These are phyloP conservation scores for Pythium phragmitis DNA, from an alignment of 352 stramenopile genomes.

Conservation along the genomic window DNA sequence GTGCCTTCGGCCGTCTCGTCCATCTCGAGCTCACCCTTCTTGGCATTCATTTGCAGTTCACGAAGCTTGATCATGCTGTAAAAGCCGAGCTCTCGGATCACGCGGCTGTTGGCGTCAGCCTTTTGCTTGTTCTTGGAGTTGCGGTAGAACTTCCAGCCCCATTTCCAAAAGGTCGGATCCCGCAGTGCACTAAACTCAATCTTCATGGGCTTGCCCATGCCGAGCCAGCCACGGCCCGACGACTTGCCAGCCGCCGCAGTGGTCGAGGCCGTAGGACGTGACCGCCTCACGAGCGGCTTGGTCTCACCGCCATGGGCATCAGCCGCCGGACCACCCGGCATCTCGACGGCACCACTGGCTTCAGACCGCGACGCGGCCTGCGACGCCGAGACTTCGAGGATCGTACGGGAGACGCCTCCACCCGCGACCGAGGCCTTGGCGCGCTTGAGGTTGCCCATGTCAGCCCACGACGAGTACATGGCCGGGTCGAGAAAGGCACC, in stretches of 20 bases:
- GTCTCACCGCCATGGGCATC: constrained; percentile 31
- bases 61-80: constrained; percentile 86
- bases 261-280: constrained; percentile 3
- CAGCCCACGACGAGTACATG: constrained; percentile 80
- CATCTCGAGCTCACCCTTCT: constrained; percentile 84
- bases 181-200: constrained; percentile 80
- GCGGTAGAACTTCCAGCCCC: constrained; percentile 82
- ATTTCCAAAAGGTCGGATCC: constrained; percentile 87
- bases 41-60: constrained; percentile 71
- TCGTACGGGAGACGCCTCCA: constrained; percentile 18
- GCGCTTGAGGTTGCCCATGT: constrained; percentile 56
- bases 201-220: constrained; percentile 77
- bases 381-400: constrained; percentile 21
- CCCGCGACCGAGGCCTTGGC: constrained; percentile 18
- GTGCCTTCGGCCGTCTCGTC: constrained; percentile 84
- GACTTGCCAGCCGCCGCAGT: constrained; percentile 5
- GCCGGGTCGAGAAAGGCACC: constrained; percentile 80
- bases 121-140: constrained; percentile 71
- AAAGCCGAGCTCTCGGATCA: constrained; percentile 81
- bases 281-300: constrained; percentile 7
- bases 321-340: constrained; percentile 35
- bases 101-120: constrained; percentile 76
- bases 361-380: constrained; percentile 17
- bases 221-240: constrained; percentile 15
- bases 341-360: constrained; percentile 29